Evolutionary conservation across 768 basidiomycete species (phyloP).

Genomic region (Polyporus arcularius): DNA sequence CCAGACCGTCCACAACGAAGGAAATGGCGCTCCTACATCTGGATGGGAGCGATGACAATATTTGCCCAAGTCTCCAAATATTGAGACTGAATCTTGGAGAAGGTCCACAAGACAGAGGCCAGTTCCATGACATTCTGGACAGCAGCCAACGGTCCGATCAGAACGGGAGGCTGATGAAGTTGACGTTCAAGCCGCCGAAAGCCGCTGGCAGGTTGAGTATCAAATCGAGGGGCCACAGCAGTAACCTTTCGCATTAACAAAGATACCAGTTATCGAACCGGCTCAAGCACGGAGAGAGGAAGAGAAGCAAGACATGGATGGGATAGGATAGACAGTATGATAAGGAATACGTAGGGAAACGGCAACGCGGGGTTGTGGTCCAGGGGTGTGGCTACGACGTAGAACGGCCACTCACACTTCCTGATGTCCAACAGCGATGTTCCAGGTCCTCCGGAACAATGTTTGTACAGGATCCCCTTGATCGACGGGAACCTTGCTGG

Average conservation of each 20-base stretch:
- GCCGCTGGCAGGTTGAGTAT: not conserved
- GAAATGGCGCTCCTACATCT: too few species aligned
- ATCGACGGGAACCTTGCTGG: conserved; percentile 54
- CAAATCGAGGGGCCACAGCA: conserved; percentile 3
- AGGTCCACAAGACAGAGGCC: not conserved
- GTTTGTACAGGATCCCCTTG: conserved; percentile 50
- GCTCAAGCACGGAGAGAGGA: conserved; percentile 4
- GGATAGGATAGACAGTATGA: not conserved
- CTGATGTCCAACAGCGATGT: conserved; percentile 62
- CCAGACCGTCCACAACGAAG: too few species aligned
- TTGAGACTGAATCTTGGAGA: too few species aligned
- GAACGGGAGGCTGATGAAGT: not conserved
- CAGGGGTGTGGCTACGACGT: not conserved
- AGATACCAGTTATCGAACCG: conserved; percentile 6
- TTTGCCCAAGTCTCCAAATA: too few species aligned
- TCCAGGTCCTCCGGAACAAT: conserved; percentile 69
- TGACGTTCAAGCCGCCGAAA: not conserved
- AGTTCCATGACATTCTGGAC: not conserved
- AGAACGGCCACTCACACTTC: conserved; percentile 32
- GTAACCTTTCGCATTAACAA: not conserved
- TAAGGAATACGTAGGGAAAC: not conserved
- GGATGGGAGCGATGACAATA: too few species aligned
- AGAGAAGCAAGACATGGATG: not conserved
- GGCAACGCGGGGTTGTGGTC: not conserved
- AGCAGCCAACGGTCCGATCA: not conserved